Evolutionary conservation across 495 filamentous ascomycete species (phyloP).

Genomic region (Aspergillus coremiiformis): DNA sequence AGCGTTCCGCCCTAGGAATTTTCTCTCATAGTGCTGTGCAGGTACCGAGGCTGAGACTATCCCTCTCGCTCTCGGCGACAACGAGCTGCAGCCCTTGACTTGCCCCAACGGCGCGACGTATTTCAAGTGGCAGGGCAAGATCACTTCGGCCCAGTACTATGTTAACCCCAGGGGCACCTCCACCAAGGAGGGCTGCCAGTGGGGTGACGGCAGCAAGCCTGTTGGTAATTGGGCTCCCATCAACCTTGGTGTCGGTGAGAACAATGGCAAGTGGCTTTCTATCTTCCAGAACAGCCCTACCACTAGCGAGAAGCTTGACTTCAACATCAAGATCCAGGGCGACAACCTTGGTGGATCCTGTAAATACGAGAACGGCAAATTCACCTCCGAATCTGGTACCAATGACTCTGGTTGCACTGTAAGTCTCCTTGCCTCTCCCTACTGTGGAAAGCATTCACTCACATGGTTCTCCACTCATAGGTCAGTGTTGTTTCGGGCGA

Average conservation of each 20-base stretch:
- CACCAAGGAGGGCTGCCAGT: constrained; percentile 66
- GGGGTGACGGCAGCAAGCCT: constrained; percentile 55
- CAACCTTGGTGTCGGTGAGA: constrained; percentile 76
- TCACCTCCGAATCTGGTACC: constrained; percentile 34
- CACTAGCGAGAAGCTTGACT: constrained; percentile 55
- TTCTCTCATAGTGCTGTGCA: constrained; percentile 16
- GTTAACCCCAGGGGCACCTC: constrained; percentile 72
- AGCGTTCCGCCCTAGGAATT: neutral
- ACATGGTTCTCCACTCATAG: constrained; percentile 19
- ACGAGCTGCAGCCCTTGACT: constrained; percentile 53
- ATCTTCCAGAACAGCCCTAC: constrained; percentile 69
- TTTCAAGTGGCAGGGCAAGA: constrained; percentile 66
- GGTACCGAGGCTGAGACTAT: constrained; percentile 76
- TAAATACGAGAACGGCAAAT: constrained; percentile 59
- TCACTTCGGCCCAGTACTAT: constrained; percentile 93
- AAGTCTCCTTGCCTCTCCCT: constrained; percentile 13
- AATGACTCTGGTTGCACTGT: constrained; percentile 63
- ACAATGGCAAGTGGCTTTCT: constrained; percentile 69
- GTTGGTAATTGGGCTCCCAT: constrained; percentile 87
- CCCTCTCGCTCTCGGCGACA: constrained; percentile 55
- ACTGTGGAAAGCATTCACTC: constrained; percentile 1
- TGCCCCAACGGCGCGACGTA: constrained; percentile 62
- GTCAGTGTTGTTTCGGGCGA: constrained; percentile 40
- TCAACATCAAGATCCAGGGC: constrained; percentile 62
- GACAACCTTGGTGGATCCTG: constrained; percentile 61